Percentiles rank a stretch among this genome's conserved stretches.
Evolutionary conservation across 768 basidiomycete genomes (phyloP).

Genomic region (Nidularia sp.): DNA sequence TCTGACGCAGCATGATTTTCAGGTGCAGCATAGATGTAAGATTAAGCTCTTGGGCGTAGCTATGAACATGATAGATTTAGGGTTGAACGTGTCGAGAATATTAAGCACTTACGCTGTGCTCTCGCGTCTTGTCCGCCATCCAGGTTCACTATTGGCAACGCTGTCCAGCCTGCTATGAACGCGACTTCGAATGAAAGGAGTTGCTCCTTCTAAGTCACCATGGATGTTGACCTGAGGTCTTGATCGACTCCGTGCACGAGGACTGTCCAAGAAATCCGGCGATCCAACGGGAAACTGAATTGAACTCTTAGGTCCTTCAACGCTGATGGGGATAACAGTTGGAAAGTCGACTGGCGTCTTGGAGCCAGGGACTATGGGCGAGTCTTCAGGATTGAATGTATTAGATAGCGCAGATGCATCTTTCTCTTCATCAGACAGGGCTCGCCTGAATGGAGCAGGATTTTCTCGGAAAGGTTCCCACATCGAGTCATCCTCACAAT

Average conservation of each 20-base stretch:
- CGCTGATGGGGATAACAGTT: conserved; percentile 42
- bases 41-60: conserved; percentile 83
- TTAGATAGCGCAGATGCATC: conserved; percentile 40
- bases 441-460: conserved; percentile 72
- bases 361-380: conserved; percentile 35
- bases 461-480: conserved; percentile 51
- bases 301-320: conserved; percentile 56
- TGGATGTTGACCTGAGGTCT: conserved; percentile 69
- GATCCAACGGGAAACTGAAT: conserved; percentile 81
- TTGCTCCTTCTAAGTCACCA: conserved; percentile 66
- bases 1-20: conserved; percentile 87
- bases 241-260: conserved; percentile 41
- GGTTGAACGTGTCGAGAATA: conserved; percentile 4
- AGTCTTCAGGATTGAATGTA: conserved; percentile 38
- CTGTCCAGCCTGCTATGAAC: conserved; percentile 74
- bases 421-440: conserved; percentile 74
- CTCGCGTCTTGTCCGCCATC: conserved; percentile 85
- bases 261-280: conserved; percentile 67
- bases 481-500: conserved; percentile 32
- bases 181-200: conserved; percentile 82
- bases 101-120: conserved; percentile 73
- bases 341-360: conserved; percentile 61
- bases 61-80: conserved; percentile 18
- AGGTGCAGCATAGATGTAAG: conserved; percentile 85
- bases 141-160: conserved; percentile 53